A percentile compares a stretch with the other conserved stretches of the same genome.
Conservation (phyloP, 441 rosid species). For the Erodium texanum region DNA sequence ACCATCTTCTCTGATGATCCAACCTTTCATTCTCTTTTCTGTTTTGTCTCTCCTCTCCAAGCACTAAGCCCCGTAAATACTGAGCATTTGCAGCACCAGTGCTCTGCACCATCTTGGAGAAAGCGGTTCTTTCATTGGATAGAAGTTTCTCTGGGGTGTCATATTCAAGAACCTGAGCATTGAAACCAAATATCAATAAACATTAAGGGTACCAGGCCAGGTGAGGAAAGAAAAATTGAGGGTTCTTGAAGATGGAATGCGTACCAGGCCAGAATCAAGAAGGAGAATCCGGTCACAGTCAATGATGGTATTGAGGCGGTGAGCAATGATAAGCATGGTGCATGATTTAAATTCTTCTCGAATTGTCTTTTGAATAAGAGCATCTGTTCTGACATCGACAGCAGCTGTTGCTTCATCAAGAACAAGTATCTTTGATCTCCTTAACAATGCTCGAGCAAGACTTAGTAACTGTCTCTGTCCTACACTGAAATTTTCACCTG, state of each 20-base stretch:
- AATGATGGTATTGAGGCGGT: slow-evolving; percentile 80
- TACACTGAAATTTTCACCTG: slow-evolving; percentile 89
- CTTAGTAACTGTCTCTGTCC: slow-evolving; percentile 89
- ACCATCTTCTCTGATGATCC: slow-evolving; percentile 65
- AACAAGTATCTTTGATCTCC: slow-evolving; percentile 89
- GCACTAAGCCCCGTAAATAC: slow-evolving; percentile 70
- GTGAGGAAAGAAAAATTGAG: not conserved
- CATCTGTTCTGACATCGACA: slow-evolving; percentile 91
- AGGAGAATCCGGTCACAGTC: slow-evolving; percentile 76
- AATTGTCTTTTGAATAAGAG: slow-evolving; percentile 86
- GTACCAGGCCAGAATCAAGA: slow-evolving; percentile 80
- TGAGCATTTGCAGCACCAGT: slow-evolving; percentile 90
- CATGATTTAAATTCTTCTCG: slow-evolving; percentile 87
- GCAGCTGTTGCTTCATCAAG: slow-evolving; percentile 99
- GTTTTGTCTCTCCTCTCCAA: slow-evolving; percentile 31
- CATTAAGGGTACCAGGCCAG: too few relatives aligned
- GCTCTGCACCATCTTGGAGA: slow-evolving; percentile 91
- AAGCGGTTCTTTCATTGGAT: slow-evolving; percentile 54
- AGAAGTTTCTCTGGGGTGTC: slow-evolving; percentile 62
- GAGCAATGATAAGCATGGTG: slow-evolving; percentile 90
- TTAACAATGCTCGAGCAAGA: slow-evolving; percentile 83
- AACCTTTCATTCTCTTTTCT: slow-evolving; percentile 30
- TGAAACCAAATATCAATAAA: not conserved
- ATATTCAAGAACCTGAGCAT: slow-evolving; percentile 68
- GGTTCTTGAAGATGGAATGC: slow-evolving; percentile 13